These are phyloP conservation scores for Mitragyna speciosa DNA, from an alignment of 257 asterid genomes.

Conservation along the genomic window DNA sequence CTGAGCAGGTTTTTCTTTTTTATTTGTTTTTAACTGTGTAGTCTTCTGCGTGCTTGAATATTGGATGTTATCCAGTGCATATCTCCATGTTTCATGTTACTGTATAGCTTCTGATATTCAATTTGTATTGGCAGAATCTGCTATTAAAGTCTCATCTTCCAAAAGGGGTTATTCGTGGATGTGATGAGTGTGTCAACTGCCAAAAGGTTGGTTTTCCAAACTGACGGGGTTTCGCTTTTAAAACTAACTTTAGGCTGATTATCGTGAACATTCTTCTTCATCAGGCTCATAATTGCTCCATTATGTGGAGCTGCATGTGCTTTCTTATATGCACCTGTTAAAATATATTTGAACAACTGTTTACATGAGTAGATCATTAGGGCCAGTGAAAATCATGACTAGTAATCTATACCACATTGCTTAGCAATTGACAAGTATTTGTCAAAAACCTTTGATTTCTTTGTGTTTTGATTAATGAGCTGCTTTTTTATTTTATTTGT, in stretches of 20 bases:
- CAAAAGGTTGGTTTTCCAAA: slow-evolving; percentile 60
- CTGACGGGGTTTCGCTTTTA: not conserved
- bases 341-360: not conserved
- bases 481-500: not conserved
- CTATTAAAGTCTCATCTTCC: slow-evolving; percentile 51
- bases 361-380: not conserved
- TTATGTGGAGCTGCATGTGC: not conserved
- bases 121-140: slow-evolving; percentile 39
- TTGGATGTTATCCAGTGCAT: not conserved
- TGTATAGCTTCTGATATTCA: slow-evolving; percentile 16
- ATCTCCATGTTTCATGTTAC: not conserved
- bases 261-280: not conserved
- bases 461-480: not conserved
- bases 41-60: not conserved
- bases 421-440: not conserved
- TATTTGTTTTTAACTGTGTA: not conserved
- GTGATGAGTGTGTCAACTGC: slow-evolving; percentile 75
- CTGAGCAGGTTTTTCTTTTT: slow-evolving; percentile 52
- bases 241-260: not conserved
- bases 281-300: not conserved
- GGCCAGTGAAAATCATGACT: not conserved
- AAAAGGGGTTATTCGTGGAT: slow-evolving; percentile 85
- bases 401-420: not conserved
- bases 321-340: not conserved
- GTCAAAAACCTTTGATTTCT: not conserved